Base-by-base conservation (phyloP, 306 rosid genomes). In the Cucumis melo region DNA sequence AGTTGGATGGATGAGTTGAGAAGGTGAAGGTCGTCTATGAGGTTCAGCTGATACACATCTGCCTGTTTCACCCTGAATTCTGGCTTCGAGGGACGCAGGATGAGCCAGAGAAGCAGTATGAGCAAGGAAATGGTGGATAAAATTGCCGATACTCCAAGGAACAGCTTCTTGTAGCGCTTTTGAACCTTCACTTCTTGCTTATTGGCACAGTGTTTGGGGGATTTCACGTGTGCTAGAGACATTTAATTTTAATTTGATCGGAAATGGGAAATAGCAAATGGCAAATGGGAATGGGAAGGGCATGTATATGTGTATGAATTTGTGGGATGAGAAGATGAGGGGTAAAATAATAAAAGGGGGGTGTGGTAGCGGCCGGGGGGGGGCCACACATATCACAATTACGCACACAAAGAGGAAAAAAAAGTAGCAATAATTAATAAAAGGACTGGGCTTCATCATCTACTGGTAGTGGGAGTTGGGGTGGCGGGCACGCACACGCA, bases 1-100 rank as follows among this genome's bases (percentile, higher is more conserved):
- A 95, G 87, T 62, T 92, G 93, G 77, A 95, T 85, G 10, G 99
- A 84, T 78, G 96, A 92, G 82, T 92, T 90, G 85, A 95, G 84
- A 29, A 87, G 93, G 78, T 80, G 81, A 51, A 84, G 64, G 55
- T 82, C 86, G 55, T 82, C 86, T 2, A 89, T 85, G 74, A 90
- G 89, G 81, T 88, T 86, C 17, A 95, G 88, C 32, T 82, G 97
- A 86, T 83, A 95, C 79, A 95, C 83, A 11, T 90, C 93, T 12
- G 86, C 89, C 63, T 94, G 81, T 73, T 77, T 85, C 73, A 94
- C 93, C 7, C 92, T 78, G 85, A 94, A 94, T 74, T 87, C 85
- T 7, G 99, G 97, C 74, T 89, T 94, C 0, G 91, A 9, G 15
- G 96, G 99, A 61, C 62, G 92, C 10, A 95, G 86, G 85, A 89